Conservation (phyloP, 768 basidiomycete genomes). For the Suillus cothurnatus region DNA sequence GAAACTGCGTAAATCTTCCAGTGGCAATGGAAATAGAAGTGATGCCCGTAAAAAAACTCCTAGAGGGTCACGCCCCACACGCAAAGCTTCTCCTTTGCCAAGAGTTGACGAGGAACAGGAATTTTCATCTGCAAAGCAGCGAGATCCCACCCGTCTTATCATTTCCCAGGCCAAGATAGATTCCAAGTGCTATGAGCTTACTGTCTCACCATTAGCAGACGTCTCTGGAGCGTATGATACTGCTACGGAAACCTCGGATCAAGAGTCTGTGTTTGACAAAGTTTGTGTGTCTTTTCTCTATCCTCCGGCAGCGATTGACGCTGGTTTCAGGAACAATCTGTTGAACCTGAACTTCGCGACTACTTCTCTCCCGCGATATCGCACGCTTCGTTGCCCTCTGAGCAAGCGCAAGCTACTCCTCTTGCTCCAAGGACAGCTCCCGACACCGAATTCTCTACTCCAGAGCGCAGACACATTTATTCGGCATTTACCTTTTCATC, state of each 20-base stretch:
- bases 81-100: conserved; percentile 62
- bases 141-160: conserved; percentile 25
- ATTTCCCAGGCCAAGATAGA: conserved; percentile 59
- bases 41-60: conserved; percentile 45
- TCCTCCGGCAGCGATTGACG: conserved; percentile 8
- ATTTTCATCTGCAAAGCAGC: conserved; percentile 26
- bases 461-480: conserved; percentile 73
- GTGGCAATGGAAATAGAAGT: conserved; percentile 25
- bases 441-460: conserved; percentile 59
- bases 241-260: conserved; percentile 26
- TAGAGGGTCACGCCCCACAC: conserved; percentile 36
- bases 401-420: conserved; percentile 31
- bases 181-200: conserved; percentile 79
- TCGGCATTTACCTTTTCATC: conserved; percentile 79
- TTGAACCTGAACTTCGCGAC: conserved; percentile 59
- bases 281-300: conserved; percentile 36
- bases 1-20: conserved; percentile 53
- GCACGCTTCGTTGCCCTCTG: conserved; percentile 31
- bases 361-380: conserved; percentile 40
- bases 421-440: conserved; percentile 27
- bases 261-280: conserved; percentile 45
- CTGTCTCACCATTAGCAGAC: conserved; percentile 77
- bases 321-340: conserved; percentile 48
- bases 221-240: conserved; percentile 70
- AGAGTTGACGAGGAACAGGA: conserved; percentile 56